phyloP scores from a whole-genome alignment of 2,329 filamentous ascomycete species.

The Stromatinia cepivora region DNA sequence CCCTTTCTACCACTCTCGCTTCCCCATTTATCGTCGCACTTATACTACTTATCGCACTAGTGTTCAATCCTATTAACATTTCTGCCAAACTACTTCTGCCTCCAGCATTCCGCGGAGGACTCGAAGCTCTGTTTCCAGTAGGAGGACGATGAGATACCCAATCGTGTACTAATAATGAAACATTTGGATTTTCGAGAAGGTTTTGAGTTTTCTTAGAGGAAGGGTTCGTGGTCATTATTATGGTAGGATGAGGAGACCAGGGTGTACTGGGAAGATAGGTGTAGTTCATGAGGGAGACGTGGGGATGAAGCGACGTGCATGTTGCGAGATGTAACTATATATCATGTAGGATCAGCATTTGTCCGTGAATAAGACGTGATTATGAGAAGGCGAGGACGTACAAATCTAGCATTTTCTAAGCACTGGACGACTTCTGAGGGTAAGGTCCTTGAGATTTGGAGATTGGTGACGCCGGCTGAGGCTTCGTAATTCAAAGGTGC shows the following conservation, averaged over 20 bases:
- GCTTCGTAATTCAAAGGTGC: constrained; percentile 66
- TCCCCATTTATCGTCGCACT: constrained; percentile 91
- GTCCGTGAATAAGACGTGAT: neutral
- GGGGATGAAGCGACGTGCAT: constrained; percentile 76
- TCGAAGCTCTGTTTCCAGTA: constrained; percentile 62
- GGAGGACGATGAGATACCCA: constrained; percentile 94
- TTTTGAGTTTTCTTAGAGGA: constrained; percentile 80
- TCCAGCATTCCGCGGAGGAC: constrained; percentile 60
- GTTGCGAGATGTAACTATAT: constrained; percentile 90
- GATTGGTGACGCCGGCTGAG: constrained; percentile 69
- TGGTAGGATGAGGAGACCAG: constrained; percentile 70
- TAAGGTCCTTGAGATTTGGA: constrained; percentile 64
- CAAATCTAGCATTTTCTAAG: constrained; percentile 91
- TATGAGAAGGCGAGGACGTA: constrained; percentile 48
- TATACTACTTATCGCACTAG: constrained; percentile 81
- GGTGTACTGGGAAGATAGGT: constrained; percentile 86
- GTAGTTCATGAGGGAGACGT: constrained; percentile 98
- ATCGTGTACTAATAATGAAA: constrained; percentile 95
- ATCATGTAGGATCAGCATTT: neutral
- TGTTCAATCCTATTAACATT: constrained; percentile 88
- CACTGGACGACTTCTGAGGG: constrained; percentile 86
- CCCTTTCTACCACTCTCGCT: constrained; percentile 69
- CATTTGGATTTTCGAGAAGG: constrained; percentile 77
- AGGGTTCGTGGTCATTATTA: constrained; percentile 90
- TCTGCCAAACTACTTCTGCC: constrained; percentile 73